Evolutionary conservation across 352 stramenopile species (phyloP).

Genomic region (Pythium aristosporum): DNA sequence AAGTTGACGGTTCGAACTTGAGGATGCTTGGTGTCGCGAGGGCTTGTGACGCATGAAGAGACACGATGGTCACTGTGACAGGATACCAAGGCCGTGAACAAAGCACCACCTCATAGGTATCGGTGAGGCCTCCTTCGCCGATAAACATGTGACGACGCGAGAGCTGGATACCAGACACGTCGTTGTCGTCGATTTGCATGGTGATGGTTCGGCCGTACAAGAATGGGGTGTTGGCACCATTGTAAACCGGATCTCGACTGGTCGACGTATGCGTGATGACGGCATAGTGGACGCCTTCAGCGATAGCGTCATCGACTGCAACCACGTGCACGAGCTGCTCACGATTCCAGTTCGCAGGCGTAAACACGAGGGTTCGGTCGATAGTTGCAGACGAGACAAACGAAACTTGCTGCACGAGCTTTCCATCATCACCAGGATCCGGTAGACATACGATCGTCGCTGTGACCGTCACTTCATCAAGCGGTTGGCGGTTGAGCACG

Average conservation of each 20-base stretch:
- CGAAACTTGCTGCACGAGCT: slow-evolving; percentile 41
- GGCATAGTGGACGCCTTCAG: slow-evolving; percentile 65
- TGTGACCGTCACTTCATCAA: slow-evolving; percentile 44
- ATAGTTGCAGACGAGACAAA: slow-evolving; percentile 26
- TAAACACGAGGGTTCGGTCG: slow-evolving; percentile 42
- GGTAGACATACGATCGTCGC: slow-evolving; percentile 40
- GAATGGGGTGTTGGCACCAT: slow-evolving; percentile 53
- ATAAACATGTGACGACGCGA: slow-evolving; percentile 61
- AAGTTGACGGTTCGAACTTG: slow-evolving; percentile 41
- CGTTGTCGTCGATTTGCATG: slow-evolving; percentile 73
- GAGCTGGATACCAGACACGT: slow-evolving; percentile 46
- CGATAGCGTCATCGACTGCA: slow-evolving; percentile 54
- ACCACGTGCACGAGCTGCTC: slow-evolving; percentile 58
- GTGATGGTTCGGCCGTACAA: slow-evolving; percentile 55
- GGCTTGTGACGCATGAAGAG: slow-evolving; percentile 49
- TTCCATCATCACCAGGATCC: slow-evolving; percentile 25
- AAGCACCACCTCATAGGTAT: slow-evolving; percentile 59
- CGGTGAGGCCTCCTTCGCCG: slow-evolving; percentile 50
- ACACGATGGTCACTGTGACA: slow-evolving; percentile 42
- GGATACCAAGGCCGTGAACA: slow-evolving; percentile 58
- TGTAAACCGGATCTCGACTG: slow-evolving; percentile 59
- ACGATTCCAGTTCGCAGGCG: slow-evolving; percentile 57
- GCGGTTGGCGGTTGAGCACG: slow-evolving; percentile 64
- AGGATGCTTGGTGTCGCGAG: slow-evolving; percentile 30
- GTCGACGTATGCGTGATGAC: slow-evolving; percentile 42